phyloP scores from a whole-genome alignment of 495 filamentous ascomycete genomes.

The Cairneyella variabilis region DNA sequence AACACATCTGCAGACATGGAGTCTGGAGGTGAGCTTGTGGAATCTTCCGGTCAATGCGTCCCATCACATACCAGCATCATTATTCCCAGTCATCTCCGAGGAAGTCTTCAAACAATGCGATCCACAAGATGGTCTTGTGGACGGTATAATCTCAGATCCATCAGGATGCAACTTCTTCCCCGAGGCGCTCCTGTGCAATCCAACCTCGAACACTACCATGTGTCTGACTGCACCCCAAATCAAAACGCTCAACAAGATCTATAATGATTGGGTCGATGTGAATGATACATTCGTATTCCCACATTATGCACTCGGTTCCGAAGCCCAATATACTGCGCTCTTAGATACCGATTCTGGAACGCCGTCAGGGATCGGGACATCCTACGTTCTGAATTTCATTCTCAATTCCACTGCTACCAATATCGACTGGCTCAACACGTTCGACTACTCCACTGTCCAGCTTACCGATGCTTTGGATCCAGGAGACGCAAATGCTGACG shows the following conservation, averaged over 20 bases:
- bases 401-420: slow-evolving; percentile 28
- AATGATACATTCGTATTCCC: slow-evolving; percentile 55
- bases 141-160: slow-evolving; percentile 63
- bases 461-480: slow-evolving; percentile 39
- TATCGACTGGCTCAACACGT: slow-evolving; percentile 34
- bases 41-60: slow-evolving; percentile 39
- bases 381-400: slow-evolving; percentile 41
- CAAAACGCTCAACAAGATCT: slow-evolving; percentile 48
- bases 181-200: slow-evolving; percentile 47
- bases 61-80: slow-evolving; percentile 46
- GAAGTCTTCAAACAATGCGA: slow-evolving; percentile 67
- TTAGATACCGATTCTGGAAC: slow-evolving; percentile 26
- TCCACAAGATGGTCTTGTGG: slow-evolving; percentile 54
- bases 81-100: slow-evolving; percentile 48
- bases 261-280: slow-evolving; percentile 46
- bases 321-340: slow-evolving; percentile 35
- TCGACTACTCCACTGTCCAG: slow-evolving; percentile 33
- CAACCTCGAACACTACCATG: slow-evolving; percentile 23
- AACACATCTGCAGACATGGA: slow-evolving; percentile 46
- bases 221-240: slow-evolving; percentile 59
- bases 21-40: slow-evolving; percentile 32
- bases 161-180: slow-evolving; percentile 52
- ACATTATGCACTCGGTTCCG: slow-evolving; percentile 37
- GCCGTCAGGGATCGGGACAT: slow-evolving; percentile 37
- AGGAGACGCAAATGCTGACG: slow-evolving; percentile 41